Base-by-base conservation (phyloP, 768 basidiomycete genomes). In the Glaciozyma antarctica region DNA sequence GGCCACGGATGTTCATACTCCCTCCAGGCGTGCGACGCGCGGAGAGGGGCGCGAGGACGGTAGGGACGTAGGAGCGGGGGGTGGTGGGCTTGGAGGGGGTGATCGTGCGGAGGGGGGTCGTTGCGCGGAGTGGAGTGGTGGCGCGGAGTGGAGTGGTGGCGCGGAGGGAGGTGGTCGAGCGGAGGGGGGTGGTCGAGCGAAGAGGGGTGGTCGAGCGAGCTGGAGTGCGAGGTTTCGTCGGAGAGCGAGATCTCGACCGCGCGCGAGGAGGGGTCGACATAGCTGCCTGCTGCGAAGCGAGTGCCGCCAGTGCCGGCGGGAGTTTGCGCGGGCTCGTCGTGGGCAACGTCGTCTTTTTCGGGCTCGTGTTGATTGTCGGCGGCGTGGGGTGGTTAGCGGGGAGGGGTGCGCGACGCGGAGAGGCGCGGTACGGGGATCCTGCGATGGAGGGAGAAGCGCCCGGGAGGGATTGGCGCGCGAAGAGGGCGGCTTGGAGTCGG, bases 1-100 rank as follows among this genome's bases (percentile, higher is more conserved):
- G 45, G 15, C 64, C 67, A 19, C 61, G 54, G 6, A 69, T 26
- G 8, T 52, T 57, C 12, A 69, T 41, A 19, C 64, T 65, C 0
- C 67, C 67, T 0, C 67, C 67, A 1, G 67, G 67, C 8, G 64
- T 62, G 3, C 67, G 63, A 8, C 67, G 63, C 0, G 64, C 67
- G 12, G 64, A 55, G 38, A 58, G 6, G 38, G 38, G 38, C 13
- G 38, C 38, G 38, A 41, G 38, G 2, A 12, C 22, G 10, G 47
- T 22, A 48, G 19, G 21, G 47, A 48, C n/a, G 47, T 21, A 48
- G 16, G n/a, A 12, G 8, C 21, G 10, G 8, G 21, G 47, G 7
- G 47, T 48, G 12, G 47, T 22, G 21, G n/a, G 47, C 21, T 48
- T 48, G 12, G 47, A 21, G 47, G 47, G n/a, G 47, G 47, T 21